These are phyloP conservation scores for Brassica juncea DNA, from an alignment of 345 rosid genomes.

Conservation along the genomic window DNA sequence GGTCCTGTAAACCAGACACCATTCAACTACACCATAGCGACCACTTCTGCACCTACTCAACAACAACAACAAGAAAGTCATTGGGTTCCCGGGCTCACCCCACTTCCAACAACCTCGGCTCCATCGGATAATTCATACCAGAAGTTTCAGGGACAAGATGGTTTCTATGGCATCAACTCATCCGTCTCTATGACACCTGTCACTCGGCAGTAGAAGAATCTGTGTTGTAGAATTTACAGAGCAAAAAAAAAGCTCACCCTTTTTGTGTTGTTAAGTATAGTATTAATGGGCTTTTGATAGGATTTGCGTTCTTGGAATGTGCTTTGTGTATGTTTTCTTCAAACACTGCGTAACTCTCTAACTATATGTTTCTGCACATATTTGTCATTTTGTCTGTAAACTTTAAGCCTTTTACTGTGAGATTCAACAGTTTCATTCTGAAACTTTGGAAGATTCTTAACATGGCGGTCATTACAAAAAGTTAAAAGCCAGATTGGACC, in stretches of 20 bases:
- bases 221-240: slow-evolving; percentile 8
- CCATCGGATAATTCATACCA: slow-evolving; percentile 58
- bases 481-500: slow-evolving; percentile 30
- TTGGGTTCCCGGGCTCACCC: slow-evolving; percentile 44
- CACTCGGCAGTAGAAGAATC: slow-evolving; percentile 57
- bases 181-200: slow-evolving; percentile 64
- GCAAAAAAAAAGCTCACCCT: slow-evolving; percentile 1
- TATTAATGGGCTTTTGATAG: slow-evolving; percentile 22
- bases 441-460: slow-evolving; percentile 1
- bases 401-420: not conserved
- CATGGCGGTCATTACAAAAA: slow-evolving; percentile 1
- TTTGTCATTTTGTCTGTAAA: slow-evolving; percentile 19
- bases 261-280: slow-evolving; percentile 17
- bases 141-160: slow-evolving; percentile 68
- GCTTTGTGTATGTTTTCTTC: slow-evolving; percentile 20
- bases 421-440: not conserved
- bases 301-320: slow-evolving; percentile 15
- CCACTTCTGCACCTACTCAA: slow-evolving; percentile 28
- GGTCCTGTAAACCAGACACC: slow-evolving; percentile 54
- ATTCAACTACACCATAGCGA: slow-evolving; percentile 52
- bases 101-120: slow-evolving; percentile 51
- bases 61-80: slow-evolving; percentile 51
- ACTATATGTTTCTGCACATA: slow-evolving; percentile 16
- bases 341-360: slow-evolving; percentile 4
- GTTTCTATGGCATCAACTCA: slow-evolving; percentile 63